These are phyloP conservation scores for Naematelia encephala DNA, from an alignment of 768 basidiomycete species.

Conservation along the genomic window DNA sequence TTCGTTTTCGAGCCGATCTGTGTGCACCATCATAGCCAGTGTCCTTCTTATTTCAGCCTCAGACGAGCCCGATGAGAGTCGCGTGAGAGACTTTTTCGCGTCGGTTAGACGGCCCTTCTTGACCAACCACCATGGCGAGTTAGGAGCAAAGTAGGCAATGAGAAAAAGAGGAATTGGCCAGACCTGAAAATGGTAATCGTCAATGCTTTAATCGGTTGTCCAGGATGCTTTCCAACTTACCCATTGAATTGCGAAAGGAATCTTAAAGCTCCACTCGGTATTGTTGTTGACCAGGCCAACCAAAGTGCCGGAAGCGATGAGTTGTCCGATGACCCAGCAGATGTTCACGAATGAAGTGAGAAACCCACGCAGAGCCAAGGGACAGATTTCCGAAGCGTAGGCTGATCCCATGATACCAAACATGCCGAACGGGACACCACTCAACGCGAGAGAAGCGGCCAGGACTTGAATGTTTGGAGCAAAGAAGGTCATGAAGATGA, in stretches of 20 bases:
- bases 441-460: conserved; percentile 9
- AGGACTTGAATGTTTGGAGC: conserved; percentile 15
- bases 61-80: background rate
- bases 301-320: conserved; percentile 26
- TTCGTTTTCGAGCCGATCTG: conserved; percentile 8
- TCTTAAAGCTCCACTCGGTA: conserved; percentile 20
- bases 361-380: conserved; percentile 21
- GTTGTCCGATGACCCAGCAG: conserved; percentile 30
- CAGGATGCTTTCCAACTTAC: background rate
- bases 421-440: conserved; percentile 40
- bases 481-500: conserved; percentile 22
- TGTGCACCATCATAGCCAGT: conserved; percentile 7
- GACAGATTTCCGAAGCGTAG: conserved; percentile 42
- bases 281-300: conserved; percentile 15
- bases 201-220: background rate
- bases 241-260: conserved; percentile 27
- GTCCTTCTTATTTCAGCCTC: conserved; percentile 2
- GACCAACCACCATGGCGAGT: conserved; percentile 49
- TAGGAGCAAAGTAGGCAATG: conserved; percentile 17
- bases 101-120: conserved; percentile 34
- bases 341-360: conserved; percentile 26
- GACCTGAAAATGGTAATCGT: conserved; percentile 3
- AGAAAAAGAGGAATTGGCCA: conserved; percentile 24
- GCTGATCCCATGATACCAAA: conserved; percentile 38
- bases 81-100: conserved; percentile 8